Evolutionary conservation across 768 basidiomycete genomes (phyloP), one percentile per base, ranked within the genome.

Genomic region (Rhodotorula taiwanensis): DNA sequence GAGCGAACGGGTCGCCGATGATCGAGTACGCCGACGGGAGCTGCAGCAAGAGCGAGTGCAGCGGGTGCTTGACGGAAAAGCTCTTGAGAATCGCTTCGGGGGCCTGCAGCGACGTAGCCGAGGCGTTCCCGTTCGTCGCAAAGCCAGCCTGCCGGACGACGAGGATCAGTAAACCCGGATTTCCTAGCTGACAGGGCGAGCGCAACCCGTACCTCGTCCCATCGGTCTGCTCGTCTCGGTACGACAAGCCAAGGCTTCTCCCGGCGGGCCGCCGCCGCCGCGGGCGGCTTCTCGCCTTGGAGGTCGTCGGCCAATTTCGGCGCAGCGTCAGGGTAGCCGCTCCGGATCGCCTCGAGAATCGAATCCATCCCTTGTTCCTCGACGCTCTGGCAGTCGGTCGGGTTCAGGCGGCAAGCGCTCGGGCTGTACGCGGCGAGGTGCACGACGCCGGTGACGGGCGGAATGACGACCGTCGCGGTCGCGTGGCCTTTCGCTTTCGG

Each of bases 361-460:
- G 65, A 39, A 27, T 58, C 27, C 56, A 70, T 66, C 4, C 67
- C 67, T 2, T 56, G 54, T 39, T 34, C 54, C 57, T 72, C 71
- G 50, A 72, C 61, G 41, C 51, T 55, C n/a, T n/a, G 43, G 48
- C 71, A 72, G 30, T 72, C 71, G n/a, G 48, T 48, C n/a, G 60
- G 60, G 41, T 72, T 69, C 10, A 49, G 25, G 18, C 60, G 44
- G 36, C 69, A 72, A 10, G 43, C 47, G 18, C 23, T 47, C 1
- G 60, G 69, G 31, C 44, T 55, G 55, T 70, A 70, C n/a, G 66
- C 64, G 18, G 71, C 71, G 49, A 72, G 69, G 55, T 70, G 71
- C 16, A 67, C 41, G 52, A 70, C 42, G n/a, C 69, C 69, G 21
- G 60, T 61, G 5, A 70, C 60, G 8, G 68, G 69, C 27, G 71